Evolutionary conservation across 2,329 filamentous ascomycete genomes (phyloP).

Genomic region (Colletotrichum destructivum): DNA sequence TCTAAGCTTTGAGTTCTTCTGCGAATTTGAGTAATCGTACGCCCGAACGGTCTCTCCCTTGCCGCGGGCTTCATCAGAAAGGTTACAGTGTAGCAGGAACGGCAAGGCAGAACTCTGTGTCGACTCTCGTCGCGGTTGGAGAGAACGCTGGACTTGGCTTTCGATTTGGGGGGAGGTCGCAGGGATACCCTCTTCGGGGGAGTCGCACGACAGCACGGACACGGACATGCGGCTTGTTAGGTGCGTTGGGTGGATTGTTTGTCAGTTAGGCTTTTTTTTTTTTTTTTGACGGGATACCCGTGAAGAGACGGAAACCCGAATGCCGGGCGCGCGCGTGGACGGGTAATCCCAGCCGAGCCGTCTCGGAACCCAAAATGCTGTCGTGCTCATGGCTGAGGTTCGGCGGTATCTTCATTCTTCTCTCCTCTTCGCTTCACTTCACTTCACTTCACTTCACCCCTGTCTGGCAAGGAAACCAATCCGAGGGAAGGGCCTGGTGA

Average conservation of each 20-base stretch:
- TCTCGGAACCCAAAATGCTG: no score
- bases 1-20: neutral
- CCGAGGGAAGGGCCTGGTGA: neutral
- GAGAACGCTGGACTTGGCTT: neutral
- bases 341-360: no score
- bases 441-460: no score
- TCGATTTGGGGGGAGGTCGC: neutral
- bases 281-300: no score
- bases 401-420: no score
- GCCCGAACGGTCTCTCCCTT: no score
- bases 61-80: neutral
- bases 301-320: no score
- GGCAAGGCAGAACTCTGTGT: constrained; percentile 17
- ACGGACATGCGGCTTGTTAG: neutral
- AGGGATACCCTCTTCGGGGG: constrained; percentile 12
- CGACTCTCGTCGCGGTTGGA: neutral
- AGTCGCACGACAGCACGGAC: neutral
- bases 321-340: no score
- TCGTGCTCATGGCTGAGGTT: no score
- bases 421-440: no score
- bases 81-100: constrained; percentile 25
- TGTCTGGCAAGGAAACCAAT: neutral
- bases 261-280: no score
- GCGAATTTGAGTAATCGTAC: no score
- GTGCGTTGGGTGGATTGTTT: neutral